Evolutionary conservation across 2,329 filamentous ascomycete species (phyloP).

Genomic region (Hymenoscyphus occultus): DNA sequence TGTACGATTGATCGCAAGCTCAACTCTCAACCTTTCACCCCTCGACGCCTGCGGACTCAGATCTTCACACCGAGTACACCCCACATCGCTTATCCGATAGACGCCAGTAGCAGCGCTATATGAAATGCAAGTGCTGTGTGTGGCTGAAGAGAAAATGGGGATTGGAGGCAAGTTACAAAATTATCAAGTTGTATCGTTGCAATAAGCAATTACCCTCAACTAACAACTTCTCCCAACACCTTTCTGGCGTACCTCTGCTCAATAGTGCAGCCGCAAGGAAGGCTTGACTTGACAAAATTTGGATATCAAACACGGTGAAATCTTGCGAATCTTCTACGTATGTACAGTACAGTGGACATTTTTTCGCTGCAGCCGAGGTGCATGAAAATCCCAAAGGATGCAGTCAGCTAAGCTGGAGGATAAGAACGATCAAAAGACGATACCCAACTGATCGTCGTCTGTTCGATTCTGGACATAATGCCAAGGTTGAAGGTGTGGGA

Average conservation of each 20-base stretch:
- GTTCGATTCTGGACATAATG: not conserved
- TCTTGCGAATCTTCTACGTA: not conserved
- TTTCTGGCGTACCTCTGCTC: not conserved
- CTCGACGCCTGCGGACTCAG: not conserved
- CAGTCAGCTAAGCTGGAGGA: slow-evolving; percentile 2
- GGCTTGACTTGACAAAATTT: not conserved
- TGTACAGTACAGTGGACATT: slow-evolving; percentile 1
- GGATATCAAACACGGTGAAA: not conserved
- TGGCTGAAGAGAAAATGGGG: not conserved
- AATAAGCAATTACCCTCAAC: not conserved
- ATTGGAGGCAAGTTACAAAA: not conserved
- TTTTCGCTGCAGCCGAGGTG: slow-evolving; percentile 1
- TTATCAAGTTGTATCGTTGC: not conserved
- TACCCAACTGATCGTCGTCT: slow-evolving; percentile 2
- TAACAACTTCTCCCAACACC: not conserved
- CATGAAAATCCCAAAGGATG: slow-evolving; percentile 1
- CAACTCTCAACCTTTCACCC: not conserved
- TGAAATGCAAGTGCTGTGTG: not conserved
- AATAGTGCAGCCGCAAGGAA: not conserved
- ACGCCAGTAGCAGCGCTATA: not conserved
- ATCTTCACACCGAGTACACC: not conserved
- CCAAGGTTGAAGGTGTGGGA: not conserved
- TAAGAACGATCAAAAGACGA: not conserved
- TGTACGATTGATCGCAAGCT: not conserved
- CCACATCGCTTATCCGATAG: not conserved